Percentiles rank a stretch among this genome's conserved stretches.
Conservation (phyloP, 306 rosid species). For the Cicer yamashitae region DNA sequence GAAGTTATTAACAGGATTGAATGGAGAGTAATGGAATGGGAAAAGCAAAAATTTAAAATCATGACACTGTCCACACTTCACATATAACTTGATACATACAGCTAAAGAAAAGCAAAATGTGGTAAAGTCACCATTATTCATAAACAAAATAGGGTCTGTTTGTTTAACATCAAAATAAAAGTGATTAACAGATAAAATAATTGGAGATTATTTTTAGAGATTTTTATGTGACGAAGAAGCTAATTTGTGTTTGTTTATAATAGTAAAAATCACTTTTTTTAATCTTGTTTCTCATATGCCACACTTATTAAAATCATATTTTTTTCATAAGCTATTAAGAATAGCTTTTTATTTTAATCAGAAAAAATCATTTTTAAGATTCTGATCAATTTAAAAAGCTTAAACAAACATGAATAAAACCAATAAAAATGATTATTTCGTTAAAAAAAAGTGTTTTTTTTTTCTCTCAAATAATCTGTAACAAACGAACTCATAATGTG, state of each 20-base stretch:
- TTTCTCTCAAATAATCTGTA: not conserved
- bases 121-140: not conserved
- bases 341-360: too few species aligned
- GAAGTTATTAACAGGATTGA: not conserved
- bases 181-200: too few species aligned
- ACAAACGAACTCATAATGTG: not conserved
- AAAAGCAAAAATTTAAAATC: conserved; percentile 2
- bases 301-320: too few species aligned
- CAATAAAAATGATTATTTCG: not conserved
- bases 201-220: too few species aligned
- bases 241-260: too few species aligned
- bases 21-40: not conserved
- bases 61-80: not conserved
- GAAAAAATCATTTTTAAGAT: not conserved
- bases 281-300: too few species aligned
- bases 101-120: not conserved
- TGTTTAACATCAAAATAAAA: too few species aligned
- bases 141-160: not conserved
- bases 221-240: too few species aligned
- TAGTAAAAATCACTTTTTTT: too few species aligned
- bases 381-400: not conserved
- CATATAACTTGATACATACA: not conserved
- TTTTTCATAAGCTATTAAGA: too few species aligned
- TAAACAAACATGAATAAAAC: not conserved
- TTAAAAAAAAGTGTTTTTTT: not conserved